Evolutionary conservation across 1,284 basidiomycete genomes (phyloP).

Genomic region (Rhodofomes roseus): DNA sequence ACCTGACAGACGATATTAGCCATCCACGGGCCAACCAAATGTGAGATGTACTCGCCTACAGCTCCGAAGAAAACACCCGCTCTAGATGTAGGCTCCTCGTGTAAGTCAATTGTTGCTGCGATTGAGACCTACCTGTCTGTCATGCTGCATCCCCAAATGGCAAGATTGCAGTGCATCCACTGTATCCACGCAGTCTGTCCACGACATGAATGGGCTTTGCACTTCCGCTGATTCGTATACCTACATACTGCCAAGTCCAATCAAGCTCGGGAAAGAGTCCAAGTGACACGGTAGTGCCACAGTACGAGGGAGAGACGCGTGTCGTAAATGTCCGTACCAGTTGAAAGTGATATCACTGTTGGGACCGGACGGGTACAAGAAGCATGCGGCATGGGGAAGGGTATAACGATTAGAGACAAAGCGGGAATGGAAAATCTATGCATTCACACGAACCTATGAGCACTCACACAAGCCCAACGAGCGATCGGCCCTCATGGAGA

Average conservation of each 20-base stretch:
- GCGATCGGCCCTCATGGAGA: neutral
- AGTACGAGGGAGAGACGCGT: neutral
- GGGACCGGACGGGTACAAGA: neutral
- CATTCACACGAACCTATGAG: neutral
- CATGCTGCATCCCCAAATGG: no score
- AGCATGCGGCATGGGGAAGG: neutral
- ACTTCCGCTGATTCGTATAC: neutral
- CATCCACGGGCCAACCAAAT: no score
- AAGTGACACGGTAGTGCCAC: neutral
- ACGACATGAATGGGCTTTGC: neutral
- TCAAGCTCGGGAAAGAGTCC: neutral
- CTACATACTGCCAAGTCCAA: slow-evolving; percentile 6
- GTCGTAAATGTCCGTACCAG: slow-evolving; percentile 2
- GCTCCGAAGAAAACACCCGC: no score
- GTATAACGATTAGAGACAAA: slow-evolving; percentile 3
- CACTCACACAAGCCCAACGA: slow-evolving; percentile 5
- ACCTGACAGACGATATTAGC: no score
- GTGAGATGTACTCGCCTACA: no score
- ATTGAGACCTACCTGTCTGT: no score
- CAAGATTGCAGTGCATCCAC: no score
- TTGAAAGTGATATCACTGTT: neutral
- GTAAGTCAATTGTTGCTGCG: no score
- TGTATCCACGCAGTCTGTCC: neutral
- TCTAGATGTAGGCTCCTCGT: no score
- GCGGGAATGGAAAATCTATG: neutral